Conservation (phyloP, 2,329 filamentous ascomycete species). For the Pseudogymnoascus sp. region DNA sequence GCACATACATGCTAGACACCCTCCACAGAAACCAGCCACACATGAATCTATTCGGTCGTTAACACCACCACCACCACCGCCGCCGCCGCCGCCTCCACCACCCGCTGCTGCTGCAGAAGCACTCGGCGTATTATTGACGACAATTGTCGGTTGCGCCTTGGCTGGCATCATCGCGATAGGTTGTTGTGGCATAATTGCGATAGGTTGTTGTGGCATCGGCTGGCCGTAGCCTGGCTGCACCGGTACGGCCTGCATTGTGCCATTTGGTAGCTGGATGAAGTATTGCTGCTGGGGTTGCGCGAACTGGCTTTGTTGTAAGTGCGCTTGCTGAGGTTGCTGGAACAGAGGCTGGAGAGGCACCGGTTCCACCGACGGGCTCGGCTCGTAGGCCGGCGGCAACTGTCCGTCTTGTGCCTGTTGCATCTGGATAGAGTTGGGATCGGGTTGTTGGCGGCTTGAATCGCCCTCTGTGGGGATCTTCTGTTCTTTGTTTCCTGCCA, state of each 20-base stretch:
- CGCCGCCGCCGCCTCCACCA: background rate
- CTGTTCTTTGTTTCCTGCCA: slow-evolving; percentile 1
- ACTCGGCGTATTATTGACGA: background rate
- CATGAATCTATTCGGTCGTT: background rate
- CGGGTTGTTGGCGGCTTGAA: background rate
- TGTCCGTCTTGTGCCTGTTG: background rate
- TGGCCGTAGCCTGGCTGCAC: background rate
- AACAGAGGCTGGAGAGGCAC: background rate
- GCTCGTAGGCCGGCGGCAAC: background rate
- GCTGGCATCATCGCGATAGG: background rate
- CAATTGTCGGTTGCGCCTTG: background rate
- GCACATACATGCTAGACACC: background rate
- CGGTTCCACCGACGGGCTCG: background rate
- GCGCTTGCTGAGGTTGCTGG: background rate
- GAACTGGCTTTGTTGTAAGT: background rate
- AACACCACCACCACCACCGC: background rate
- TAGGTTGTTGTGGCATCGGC: background rate
- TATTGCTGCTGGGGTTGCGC: background rate
- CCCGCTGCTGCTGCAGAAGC: background rate
- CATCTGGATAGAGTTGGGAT: background rate
- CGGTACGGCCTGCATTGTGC: background rate
- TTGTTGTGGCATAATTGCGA: background rate
- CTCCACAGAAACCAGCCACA: background rate
- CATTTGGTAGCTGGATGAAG: slow-evolving; percentile 1
- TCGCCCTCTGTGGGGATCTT: background rate